A percentile compares a stretch with the other conserved stretches of the same genome.
phyloP scores from a whole-genome alignment of 352 stramenopile genomes.

The Globisporangium heterothallicum region DNA sequence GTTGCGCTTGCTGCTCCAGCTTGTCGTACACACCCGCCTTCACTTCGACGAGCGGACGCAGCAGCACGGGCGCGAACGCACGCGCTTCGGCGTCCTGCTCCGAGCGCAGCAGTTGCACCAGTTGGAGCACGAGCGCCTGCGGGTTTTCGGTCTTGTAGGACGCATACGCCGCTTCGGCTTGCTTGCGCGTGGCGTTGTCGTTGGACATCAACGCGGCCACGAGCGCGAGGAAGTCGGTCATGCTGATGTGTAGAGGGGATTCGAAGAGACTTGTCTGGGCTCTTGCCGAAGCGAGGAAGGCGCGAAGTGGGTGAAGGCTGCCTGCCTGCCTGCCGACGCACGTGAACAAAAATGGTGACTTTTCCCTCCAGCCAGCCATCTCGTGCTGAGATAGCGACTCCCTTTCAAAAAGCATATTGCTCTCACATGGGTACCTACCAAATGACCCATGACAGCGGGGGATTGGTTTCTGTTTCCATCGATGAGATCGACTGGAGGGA shows the following conservation, averaged over 20 bases:
- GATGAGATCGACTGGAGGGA: too few relatives aligned
- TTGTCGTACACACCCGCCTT: slow-evolving; percentile 63
- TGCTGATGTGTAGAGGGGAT: slow-evolving; percentile 11
- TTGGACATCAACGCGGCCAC: slow-evolving; percentile 72
- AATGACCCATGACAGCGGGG: too few relatives aligned
- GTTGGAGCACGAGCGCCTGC: slow-evolving; percentile 53
- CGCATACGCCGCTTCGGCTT: slow-evolving; percentile 73
- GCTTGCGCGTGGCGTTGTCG: slow-evolving; percentile 67
- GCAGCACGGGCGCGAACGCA: slow-evolving; percentile 72
- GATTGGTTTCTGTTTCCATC: too few relatives aligned
- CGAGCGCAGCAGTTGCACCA: slow-evolving; percentile 58
- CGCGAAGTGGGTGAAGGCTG: neutral
- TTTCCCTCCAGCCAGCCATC: neutral
- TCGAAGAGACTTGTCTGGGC: neutral
- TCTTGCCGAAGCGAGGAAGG: slow-evolving; percentile 1
- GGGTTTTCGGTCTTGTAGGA: slow-evolving; percentile 60
- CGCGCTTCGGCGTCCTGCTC: slow-evolving; percentile 55
- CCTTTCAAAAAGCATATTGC: neutral
- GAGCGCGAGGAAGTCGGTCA: slow-evolving; percentile 69
- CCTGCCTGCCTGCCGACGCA: too few relatives aligned
- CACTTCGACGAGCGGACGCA: slow-evolving; percentile 68
- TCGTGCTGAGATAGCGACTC: neutral
- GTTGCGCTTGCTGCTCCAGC: slow-evolving; percentile 48
- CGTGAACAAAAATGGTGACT: neutral
- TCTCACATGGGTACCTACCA: neutral